These are phyloP conservation scores for Pythium utonaiense DNA, from an alignment of 352 stramenopile genomes.

Conservation along the genomic window DNA sequence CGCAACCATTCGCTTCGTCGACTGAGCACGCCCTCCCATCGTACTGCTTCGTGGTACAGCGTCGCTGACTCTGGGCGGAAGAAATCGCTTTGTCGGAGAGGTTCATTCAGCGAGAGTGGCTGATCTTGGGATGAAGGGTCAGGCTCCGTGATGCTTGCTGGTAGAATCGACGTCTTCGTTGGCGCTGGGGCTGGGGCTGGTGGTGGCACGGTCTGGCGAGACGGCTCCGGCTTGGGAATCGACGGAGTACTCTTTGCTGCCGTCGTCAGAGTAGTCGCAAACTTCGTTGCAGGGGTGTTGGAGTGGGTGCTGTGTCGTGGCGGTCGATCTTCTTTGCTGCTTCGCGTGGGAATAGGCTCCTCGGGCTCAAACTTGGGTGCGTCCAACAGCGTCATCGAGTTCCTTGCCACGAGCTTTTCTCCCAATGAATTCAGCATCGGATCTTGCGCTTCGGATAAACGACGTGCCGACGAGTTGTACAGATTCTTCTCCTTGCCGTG, in stretches of 20 bases:
- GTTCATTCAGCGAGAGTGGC: neutral
- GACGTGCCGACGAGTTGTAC: conserved; percentile 52
- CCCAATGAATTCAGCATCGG: conserved; percentile 60
- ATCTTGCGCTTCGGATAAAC: conserved; percentile 67
- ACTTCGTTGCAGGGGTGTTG: neutral
- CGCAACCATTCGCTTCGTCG: conserved; percentile 81
- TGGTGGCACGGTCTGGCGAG: neutral
- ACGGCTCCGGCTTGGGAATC: conserved; percentile 1
- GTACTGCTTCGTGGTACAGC: conserved; percentile 78
- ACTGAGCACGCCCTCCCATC: conserved; percentile 81
- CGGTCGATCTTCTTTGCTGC: neutral
- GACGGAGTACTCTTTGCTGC: neutral
- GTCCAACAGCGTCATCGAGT: conserved; percentile 14
- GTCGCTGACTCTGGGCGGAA: conserved; percentile 37
- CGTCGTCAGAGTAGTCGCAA: neutral
- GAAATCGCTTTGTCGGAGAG: conserved; percentile 18
- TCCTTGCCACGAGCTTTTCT: conserved; percentile 55
- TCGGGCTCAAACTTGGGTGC: neutral
- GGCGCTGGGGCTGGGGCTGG: neutral
- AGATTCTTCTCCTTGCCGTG: conserved; percentile 84
- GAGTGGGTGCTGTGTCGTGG: neutral
- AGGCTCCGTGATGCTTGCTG: neutral
- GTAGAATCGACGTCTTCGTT: neutral
- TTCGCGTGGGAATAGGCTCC: neutral
- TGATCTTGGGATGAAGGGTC: neutral